Evolutionary conservation across 2,329 filamentous ascomycete species (phyloP).

Genomic region (Xylariaceae sp.): DNA sequence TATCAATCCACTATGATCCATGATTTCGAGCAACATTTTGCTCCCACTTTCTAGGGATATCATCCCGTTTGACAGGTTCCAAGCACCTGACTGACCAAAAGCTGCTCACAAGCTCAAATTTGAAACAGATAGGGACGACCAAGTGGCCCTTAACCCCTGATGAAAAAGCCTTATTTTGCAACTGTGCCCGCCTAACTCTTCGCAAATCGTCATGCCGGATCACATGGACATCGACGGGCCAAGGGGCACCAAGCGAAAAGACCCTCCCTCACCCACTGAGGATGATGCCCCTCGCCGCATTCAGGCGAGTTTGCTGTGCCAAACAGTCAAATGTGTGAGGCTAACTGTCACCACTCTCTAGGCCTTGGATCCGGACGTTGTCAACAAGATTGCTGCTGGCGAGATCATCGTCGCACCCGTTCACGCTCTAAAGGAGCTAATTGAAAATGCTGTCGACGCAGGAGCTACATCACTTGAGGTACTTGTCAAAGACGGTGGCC

Average conservation of each 20-base stretch:
- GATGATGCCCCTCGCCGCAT: constrained; percentile 51
- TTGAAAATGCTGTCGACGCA: constrained; percentile 98
- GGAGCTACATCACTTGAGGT: constrained; percentile 91
- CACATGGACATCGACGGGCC: constrained; percentile 54
- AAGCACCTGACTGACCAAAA: constrained; percentile 6
- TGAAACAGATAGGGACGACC: background rate
- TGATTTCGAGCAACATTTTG: constrained; percentile 1
- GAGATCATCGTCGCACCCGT: constrained; percentile 98
- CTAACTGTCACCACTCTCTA: constrained; percentile 47
- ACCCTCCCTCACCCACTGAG: constrained; percentile 45
- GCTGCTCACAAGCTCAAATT: background rate
- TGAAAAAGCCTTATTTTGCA: constrained; percentile 2
- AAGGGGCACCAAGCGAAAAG: constrained; percentile 59
- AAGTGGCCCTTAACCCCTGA: background rate
- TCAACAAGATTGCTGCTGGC: constrained; percentile 98
- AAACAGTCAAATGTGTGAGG: background rate
- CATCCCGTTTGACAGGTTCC: background rate
- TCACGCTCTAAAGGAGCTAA: constrained; percentile 93
- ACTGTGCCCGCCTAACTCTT: background rate
- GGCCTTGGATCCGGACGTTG: constrained; percentile 88
- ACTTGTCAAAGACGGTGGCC: constrained; percentile 89
- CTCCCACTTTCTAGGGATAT: background rate
- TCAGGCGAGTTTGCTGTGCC: constrained; percentile 47
- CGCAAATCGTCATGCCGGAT: constrained; percentile 40
- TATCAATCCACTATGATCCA: background rate